These are phyloP conservation scores for Psilocybe sp. DNA, from an alignment of 768 basidiomycete species.

Conservation along the genomic window DNA sequence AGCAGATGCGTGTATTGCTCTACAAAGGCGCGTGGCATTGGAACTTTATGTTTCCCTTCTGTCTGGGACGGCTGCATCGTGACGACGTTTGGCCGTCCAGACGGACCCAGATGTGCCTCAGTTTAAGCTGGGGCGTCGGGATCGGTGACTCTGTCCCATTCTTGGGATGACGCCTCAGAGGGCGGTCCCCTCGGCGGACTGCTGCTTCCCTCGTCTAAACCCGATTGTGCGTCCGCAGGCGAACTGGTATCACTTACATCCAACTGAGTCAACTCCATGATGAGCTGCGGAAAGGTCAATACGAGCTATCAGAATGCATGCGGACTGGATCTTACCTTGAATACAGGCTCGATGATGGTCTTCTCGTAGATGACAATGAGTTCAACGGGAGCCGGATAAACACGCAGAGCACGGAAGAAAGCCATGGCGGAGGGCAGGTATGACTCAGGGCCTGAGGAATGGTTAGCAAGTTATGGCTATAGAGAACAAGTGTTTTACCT, in stretches of 20 bases:
- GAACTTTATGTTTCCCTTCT: slow-evolving; percentile 13
- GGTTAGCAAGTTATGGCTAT: slow-evolving; percentile 2
- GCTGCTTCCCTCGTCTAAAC: slow-evolving; percentile 36
- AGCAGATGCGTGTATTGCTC: slow-evolving; percentile 14
- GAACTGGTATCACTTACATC: slow-evolving; percentile 76
- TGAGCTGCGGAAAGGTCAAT: slow-evolving; percentile 20
- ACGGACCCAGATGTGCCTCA: slow-evolving; percentile 4
- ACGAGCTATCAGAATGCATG: not conserved
- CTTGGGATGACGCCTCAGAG: slow-evolving; percentile 85
- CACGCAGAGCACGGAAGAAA: slow-evolving; percentile 91
- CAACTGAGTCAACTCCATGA: slow-evolving; percentile 83
- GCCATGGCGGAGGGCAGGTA: slow-evolving; percentile 79
- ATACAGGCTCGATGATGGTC: slow-evolving; percentile 78
- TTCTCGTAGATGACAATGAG: slow-evolving; percentile 93
- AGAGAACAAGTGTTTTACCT: slow-evolving; percentile 44
- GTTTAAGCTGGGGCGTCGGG: slow-evolving; percentile 51
- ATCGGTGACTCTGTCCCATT: slow-evolving; percentile 87
- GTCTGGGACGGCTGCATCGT: slow-evolving; percentile 12
- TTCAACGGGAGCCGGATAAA: slow-evolving; percentile 94
- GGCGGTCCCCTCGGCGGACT: slow-evolving; percentile 71
- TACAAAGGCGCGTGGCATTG: slow-evolving; percentile 21
- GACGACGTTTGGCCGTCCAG: slow-evolving; percentile 17
- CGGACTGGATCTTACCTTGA: slow-evolving; percentile 52
- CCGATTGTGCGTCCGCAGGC: slow-evolving; percentile 20
- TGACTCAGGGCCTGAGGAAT: slow-evolving; percentile 64